phyloP scores from a whole-genome alignment of 352 stramenopile genomes.

The Globisporangium acanthophoron region DNA sequence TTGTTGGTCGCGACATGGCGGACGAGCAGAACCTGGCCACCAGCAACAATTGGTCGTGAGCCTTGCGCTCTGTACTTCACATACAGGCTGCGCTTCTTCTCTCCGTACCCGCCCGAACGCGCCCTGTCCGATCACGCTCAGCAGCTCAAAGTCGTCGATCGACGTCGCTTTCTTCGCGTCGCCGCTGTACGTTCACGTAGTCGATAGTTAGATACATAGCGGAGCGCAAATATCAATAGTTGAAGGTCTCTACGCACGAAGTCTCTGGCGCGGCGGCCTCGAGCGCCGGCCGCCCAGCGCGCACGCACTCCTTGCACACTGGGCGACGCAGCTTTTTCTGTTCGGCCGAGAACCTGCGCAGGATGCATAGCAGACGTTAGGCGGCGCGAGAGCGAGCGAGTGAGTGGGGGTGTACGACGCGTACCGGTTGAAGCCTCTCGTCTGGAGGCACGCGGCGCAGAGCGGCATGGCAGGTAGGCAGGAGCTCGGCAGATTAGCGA shows the following conservation, averaged over 20 bases:
- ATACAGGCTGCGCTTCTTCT: neutral
- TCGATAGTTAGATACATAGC: no score
- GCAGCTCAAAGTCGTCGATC: conserved; percentile 95
- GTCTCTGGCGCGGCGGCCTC: conserved; percentile 6
- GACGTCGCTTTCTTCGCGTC: conserved; percentile 38
- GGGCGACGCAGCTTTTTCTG: conserved; percentile 41
- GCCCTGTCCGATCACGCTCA: conserved; percentile 93
- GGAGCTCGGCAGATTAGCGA: no score
- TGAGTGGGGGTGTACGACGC: no score
- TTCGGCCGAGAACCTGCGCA: conserved; percentile 47
- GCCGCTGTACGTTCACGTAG: neutral
- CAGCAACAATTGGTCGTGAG: neutral
- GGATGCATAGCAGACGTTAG: conserved; percentile 8
- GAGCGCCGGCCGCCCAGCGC: conserved; percentile 19
- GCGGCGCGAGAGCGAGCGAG: neutral
- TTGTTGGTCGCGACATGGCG: conserved; percentile 46
- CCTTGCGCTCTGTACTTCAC: no score
- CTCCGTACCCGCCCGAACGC: conserved; percentile 58
- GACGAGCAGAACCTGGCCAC: conserved; percentile 60
- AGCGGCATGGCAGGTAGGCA: conserved; percentile 38
- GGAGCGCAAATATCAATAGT: no score
- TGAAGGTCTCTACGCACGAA: neutral
- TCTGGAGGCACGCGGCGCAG: conserved; percentile 60
- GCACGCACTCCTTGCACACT: conserved; percentile 76
- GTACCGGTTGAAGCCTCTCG: conserved; percentile 62